Evolutionary conservation across 768 basidiomycete genomes (phyloP).

Genomic region (Boletellus emodensis): DNA sequence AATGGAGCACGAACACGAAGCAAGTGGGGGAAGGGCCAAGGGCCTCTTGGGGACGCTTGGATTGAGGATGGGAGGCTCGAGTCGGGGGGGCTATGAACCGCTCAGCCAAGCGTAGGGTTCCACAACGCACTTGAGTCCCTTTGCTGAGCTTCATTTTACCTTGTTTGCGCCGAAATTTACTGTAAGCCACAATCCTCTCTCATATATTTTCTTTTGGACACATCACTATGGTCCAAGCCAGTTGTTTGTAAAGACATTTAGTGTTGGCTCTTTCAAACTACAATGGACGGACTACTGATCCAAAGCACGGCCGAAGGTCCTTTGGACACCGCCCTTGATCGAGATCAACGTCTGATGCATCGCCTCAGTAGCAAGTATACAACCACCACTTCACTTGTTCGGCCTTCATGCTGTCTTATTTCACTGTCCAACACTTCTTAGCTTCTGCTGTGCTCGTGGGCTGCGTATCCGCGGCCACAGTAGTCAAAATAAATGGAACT

Average conservation of each 20-base stretch:
- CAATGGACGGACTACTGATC: no score
- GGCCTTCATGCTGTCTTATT: conserved; percentile 2
- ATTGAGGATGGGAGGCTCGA: conserved; percentile 35
- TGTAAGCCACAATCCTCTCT: neutral
- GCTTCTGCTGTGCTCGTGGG: neutral
- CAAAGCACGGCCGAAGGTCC: no score
- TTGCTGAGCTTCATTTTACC: neutral
- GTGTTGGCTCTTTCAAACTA: no score
- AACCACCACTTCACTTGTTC: neutral
- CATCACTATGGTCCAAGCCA: no score
- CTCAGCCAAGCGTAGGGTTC: conserved; percentile 25
- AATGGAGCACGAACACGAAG: conserved; percentile 45
- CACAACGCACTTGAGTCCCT: neutral
- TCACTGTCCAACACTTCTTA: neutral
- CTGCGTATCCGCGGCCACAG: conserved; percentile 14
- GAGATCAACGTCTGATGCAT: neutral
- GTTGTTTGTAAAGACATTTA: no score
- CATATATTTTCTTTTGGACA: no score
- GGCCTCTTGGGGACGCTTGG: conserved; percentile 33
- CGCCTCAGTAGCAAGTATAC: neutral
- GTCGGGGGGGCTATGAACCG: conserved; percentile 34
- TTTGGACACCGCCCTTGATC: no score
- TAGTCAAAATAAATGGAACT: conserved; percentile 41
- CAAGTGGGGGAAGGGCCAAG: conserved; percentile 37
- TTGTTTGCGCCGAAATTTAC: neutral